Conservation (phyloP, 768 basidiomycete genomes). For the Mycena belliarum region DNA sequence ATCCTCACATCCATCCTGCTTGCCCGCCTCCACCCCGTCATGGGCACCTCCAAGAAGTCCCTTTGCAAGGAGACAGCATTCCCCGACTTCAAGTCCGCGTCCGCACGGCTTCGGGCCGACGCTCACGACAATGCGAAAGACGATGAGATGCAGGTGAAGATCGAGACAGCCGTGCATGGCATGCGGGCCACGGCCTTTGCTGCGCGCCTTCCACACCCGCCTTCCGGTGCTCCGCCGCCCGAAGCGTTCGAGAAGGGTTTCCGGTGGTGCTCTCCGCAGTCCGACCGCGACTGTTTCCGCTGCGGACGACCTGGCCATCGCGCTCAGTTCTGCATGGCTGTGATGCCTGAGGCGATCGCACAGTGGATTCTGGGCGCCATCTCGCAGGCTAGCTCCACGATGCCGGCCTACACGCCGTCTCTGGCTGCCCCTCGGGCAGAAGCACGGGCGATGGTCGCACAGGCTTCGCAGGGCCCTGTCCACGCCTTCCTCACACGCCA, state of each 20-base stretch:
- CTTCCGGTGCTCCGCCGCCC: not conserved
- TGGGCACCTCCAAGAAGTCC: not conserved
- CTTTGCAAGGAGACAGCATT: not conserved
- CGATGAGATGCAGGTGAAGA: not conserved
- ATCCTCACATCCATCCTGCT: not conserved
- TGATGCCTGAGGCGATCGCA: not conserved
- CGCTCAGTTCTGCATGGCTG: slow-evolving; percentile 1
- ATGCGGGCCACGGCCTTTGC: not conserved
- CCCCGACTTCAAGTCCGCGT: not conserved
- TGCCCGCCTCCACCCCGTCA: not conserved
- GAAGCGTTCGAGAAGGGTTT: not conserved
- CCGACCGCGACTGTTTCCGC: not conserved
- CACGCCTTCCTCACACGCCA: too few species aligned
- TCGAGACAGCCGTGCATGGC: not conserved
- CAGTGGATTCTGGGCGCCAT: not conserved
- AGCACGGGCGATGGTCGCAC: not conserved
- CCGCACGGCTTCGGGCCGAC: not conserved
- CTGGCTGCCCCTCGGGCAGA: not conserved
- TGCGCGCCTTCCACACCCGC: not conserved
- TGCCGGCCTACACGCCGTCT: not conserved
- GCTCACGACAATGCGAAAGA: not conserved
- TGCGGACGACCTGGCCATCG: not conserved
- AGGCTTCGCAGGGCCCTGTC: not conserved
- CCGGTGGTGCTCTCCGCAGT: not conserved
- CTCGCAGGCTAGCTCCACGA: not conserved